Evolutionary conservation across 2,329 filamentous ascomycete genomes (phyloP).

Genomic region (Penicillium thymicola): DNA sequence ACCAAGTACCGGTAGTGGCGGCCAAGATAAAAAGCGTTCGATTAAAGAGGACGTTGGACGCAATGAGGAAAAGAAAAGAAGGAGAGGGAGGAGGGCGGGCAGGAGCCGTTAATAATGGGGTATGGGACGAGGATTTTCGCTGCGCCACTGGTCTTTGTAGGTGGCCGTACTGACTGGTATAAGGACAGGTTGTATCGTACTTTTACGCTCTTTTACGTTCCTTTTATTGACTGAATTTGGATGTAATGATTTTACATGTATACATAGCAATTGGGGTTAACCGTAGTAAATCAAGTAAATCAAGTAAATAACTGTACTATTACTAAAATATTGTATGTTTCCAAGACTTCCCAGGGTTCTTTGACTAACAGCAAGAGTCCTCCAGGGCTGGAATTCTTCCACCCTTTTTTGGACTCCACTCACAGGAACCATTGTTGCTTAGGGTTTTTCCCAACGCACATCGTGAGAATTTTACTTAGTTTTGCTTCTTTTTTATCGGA

Average conservation of each 20-base stretch:
- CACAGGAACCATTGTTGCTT: background rate
- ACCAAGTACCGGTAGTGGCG: constrained; percentile 46
- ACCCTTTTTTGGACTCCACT: background rate
- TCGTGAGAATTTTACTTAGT: background rate
- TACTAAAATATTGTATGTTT: background rate
- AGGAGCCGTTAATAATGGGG: constrained; percentile 18
- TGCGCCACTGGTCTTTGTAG: constrained; percentile 18
- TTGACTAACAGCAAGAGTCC: background rate
- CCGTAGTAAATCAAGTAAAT: too few species aligned
- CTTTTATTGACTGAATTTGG: background rate
- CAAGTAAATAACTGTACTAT: background rate
- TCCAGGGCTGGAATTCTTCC: background rate
- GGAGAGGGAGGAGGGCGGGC: constrained; percentile 18
- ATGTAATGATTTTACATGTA: background rate
- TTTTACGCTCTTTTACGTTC: background rate
- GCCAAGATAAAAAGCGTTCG: constrained; percentile 40
- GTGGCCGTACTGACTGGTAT: constrained; percentile 13
- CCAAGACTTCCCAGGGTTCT: background rate
- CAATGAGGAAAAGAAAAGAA: constrained; percentile 18
- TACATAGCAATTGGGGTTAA: background rate
- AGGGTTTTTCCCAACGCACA: background rate
- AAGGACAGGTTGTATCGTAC: constrained; percentile 2
- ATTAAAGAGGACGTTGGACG: constrained; percentile 32
- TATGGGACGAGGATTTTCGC: constrained; percentile 22
- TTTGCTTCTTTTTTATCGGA: background rate